phyloP scores from a whole-genome alignment of 2,329 filamentous ascomycete species.

The Trichophyton rubrum region DNA sequence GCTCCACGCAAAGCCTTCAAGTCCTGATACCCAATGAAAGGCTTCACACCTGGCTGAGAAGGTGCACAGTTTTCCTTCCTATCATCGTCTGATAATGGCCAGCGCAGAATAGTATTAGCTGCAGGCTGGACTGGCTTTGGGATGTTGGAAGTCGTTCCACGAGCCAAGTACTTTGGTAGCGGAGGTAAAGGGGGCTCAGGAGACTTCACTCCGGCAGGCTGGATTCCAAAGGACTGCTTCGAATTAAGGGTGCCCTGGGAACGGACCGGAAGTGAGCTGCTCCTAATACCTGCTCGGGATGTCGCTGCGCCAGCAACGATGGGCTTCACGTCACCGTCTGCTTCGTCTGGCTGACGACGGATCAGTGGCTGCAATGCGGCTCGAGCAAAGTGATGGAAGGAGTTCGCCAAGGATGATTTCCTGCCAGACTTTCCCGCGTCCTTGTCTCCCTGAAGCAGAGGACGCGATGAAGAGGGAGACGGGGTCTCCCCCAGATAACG shows the following conservation, averaged over 20 bases:
- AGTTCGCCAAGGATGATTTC: conserved; percentile 13
- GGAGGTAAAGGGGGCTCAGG: not conserved
- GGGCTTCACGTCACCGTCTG: not conserved
- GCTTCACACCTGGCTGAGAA: conserved; percentile 1
- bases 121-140: conserved; percentile 1
- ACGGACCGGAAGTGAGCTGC: not conserved
- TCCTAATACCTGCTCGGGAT: not conserved
- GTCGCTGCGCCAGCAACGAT: not conserved
- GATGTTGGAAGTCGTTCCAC: conserved; percentile 2
- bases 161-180: not conserved
- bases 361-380: conserved; percentile 13
- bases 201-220: not conserved
- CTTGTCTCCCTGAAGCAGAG: not conserved
- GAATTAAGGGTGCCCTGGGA: not conserved
- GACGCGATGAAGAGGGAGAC: not conserved
- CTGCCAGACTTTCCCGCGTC: conserved; percentile 8
- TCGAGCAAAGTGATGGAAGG: conserved; percentile 15
- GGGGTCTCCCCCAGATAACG: not conserved
- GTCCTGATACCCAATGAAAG: conserved; percentile 10
- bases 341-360: conserved; percentile 7
- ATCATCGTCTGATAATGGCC: not conserved
- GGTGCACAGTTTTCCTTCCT: not conserved
- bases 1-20: conserved; percentile 5
- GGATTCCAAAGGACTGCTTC: not conserved
- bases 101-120: not conserved